These are phyloP conservation scores for Pleurotus salmoneostramineus DNA, from an alignment of 768 basidiomycete species.

Conservation along the genomic window DNA sequence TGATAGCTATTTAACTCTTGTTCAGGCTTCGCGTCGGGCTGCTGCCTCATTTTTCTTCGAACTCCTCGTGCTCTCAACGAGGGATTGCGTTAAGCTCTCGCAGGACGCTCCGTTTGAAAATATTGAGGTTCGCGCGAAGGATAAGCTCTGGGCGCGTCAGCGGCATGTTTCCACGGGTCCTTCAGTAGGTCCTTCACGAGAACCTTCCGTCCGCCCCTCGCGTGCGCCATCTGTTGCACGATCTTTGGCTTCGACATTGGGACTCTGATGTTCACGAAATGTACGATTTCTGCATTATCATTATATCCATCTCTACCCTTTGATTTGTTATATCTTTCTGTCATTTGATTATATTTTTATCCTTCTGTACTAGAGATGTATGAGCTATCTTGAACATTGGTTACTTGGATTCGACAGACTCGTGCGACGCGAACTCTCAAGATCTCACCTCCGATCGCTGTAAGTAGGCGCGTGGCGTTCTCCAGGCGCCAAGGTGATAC, in stretches of 20 bases:
- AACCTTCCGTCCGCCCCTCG: conserved; percentile 19
- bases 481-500: neutral
- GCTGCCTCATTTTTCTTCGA: conserved; percentile 99
- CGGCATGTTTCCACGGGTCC: conserved; percentile 25
- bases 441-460: neutral
- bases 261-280: neutral
- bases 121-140: conserved; percentile 79
- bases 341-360: neutral
- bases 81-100: conserved; percentile 81
- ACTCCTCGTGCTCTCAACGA: conserved; percentile 88
- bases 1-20: conserved; percentile 1
- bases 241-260: conserved; percentile 10
- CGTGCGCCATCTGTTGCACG: conserved; percentile 16
- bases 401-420: neutral
- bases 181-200: conserved; percentile 22
- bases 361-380: neutral
- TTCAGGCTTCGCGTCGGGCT: conserved; percentile 82
- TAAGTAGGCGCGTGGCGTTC: too few species aligned
- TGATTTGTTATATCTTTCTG: too few species aligned
- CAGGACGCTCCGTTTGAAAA: conserved; percentile 79
- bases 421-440: neutral
- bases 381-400: neutral
- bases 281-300: neutral
- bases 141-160: conserved; percentile 81
- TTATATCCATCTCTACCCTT: neutral